These are phyloP conservation scores for Malus hybrid DNA, from an alignment of 331 rosid genomes.

Conservation along the genomic window DNA sequence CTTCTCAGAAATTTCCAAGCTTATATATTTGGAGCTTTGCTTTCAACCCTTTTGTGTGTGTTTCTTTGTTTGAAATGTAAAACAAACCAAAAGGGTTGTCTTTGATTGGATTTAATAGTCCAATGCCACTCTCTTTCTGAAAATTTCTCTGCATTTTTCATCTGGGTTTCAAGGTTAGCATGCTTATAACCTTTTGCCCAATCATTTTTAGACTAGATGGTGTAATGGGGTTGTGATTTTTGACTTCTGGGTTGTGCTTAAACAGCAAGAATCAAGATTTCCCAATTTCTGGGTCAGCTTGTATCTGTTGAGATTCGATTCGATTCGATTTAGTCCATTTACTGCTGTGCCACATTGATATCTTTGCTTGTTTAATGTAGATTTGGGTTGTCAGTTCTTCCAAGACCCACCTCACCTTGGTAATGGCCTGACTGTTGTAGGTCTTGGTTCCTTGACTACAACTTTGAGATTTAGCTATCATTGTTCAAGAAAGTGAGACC, in stretches of 20 bases:
- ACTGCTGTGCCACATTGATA: not conserved
- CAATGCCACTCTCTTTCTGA: conserved; percentile 5
- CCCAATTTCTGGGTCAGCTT: not conserved
- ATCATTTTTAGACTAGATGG: not conserved
- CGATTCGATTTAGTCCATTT: not conserved
- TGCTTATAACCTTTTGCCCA: not conserved
- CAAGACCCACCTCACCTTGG: not conserved
- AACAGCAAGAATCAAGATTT: not conserved
- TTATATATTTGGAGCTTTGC: conserved; percentile 13
- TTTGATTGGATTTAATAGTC: conserved; percentile 5
- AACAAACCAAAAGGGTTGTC: conserved; percentile 1
- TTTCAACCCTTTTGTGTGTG: not conserved
- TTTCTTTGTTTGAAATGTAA: conserved; percentile 1
- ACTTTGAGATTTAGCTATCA: not conserved
- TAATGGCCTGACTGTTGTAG: not conserved
- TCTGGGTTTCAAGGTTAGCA: conserved; percentile 11
- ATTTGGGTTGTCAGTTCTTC: not conserved
- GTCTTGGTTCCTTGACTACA: conserved; percentile 8
- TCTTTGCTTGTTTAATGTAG: not conserved
- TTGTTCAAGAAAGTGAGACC: conserved; percentile 11
- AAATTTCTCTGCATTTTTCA: not conserved
- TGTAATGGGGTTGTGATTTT: conserved; percentile 5
- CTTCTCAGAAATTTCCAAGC: conserved; percentile 3
- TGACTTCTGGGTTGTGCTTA: conserved; percentile 12
- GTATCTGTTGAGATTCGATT: not conserved